These are phyloP conservation scores for Pseudonitzschia pungens DNA, from an alignment of 108 stramenopile species.

Conservation along the genomic window DNA sequence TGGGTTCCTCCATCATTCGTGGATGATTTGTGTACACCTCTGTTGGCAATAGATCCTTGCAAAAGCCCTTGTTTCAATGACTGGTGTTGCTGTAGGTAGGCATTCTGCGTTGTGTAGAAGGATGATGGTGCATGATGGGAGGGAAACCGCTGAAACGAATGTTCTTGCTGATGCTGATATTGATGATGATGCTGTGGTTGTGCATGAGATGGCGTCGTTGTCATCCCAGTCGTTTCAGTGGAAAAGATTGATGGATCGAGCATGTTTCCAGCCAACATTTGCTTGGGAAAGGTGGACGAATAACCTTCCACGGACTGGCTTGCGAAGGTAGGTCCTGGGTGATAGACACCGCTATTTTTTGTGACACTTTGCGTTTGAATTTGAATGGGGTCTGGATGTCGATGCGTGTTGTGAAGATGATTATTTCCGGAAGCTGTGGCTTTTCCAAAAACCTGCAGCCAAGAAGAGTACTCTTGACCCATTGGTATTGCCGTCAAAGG, in stretches of 20 bases:
- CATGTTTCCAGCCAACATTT: background rate
- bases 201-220: background rate
- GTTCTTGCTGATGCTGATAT: background rate
- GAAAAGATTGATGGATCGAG: background rate
- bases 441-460: slow-evolving; percentile 4
- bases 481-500: background rate
- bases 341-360: background rate
- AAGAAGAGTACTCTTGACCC: background rate
- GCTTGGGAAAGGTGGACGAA: background rate
- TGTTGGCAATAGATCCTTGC: background rate
- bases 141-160: background rate
- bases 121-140: background rate
- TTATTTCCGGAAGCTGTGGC: background rate
- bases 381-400: background rate
- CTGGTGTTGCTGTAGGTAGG: background rate
- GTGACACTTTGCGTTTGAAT: background rate
- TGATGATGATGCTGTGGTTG: background rate
- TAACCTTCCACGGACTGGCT: background rate
- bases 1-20: background rate
- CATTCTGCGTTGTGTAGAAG: background rate
- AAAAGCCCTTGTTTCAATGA: background rate
- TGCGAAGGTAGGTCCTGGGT: background rate
- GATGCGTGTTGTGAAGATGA: background rate
- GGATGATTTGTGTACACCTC: background rate
- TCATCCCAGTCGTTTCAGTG: background rate